Evolutionary conservation across 495 filamentous ascomycete species (phyloP).

Genomic region (Xeromyces bisporus): DNA sequence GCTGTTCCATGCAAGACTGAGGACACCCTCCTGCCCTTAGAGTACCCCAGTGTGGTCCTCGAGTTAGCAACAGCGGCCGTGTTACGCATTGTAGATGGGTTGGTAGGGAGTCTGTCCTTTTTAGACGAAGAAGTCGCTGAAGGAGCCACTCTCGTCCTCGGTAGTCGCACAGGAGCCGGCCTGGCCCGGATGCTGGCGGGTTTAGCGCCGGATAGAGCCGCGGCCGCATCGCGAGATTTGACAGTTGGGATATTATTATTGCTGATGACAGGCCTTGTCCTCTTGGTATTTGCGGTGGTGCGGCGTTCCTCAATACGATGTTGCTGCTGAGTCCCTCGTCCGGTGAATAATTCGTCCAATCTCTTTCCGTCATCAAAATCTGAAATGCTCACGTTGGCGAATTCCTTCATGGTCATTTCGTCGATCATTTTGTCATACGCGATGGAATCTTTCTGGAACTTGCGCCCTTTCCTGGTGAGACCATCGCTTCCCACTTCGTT

Average conservation of each 20-base stretch:
- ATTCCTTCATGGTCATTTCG: conserved; percentile 42
- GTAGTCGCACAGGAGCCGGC: conserved; percentile 24
- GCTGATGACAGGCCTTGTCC: conserved; percentile 9
- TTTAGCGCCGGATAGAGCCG: conserved; percentile 31
- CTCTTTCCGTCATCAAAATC: conserved; percentile 18
- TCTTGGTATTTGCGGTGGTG: conserved; percentile 6
- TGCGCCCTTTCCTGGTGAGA: conserved; percentile 41
- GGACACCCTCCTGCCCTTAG: conserved; percentile 52
- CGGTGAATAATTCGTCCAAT: too few species aligned
- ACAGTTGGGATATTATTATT: conserved; percentile 32
- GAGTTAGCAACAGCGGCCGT: conserved; percentile 49
- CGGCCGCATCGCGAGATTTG: conserved; percentile 36
- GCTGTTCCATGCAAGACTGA: conserved; percentile 22
- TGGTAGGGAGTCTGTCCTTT: conserved; percentile 27
- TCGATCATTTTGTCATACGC: conserved; percentile 33
- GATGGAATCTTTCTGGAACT: conserved; percentile 36
- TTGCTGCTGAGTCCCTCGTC: too few species aligned
- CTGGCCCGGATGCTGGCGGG: conserved; percentile 16
- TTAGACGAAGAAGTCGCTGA: conserved; percentile 18
- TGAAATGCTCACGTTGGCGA: conserved; percentile 40
- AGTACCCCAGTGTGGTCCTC: conserved; percentile 63
- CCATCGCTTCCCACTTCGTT: conserved; percentile 52
- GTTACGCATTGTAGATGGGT: conserved; percentile 37
- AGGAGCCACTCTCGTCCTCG: too few species aligned
- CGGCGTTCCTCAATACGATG: too few species aligned